Conservation (phyloP, 2,329 filamentous ascomycete genomes). For the Colletotrichum liaoningense region DNA sequence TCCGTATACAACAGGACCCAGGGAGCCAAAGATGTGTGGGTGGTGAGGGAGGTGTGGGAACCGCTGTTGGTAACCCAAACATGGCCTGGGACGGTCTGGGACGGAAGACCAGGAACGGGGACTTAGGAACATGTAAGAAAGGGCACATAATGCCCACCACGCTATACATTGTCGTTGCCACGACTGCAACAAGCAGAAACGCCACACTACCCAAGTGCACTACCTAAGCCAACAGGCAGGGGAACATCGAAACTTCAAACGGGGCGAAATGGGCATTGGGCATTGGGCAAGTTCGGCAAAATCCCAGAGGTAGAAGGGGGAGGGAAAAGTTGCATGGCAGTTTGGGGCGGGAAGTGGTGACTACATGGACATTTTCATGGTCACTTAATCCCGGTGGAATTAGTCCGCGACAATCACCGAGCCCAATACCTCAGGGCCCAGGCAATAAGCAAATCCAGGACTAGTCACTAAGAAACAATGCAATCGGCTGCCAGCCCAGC, state of each 20-base stretch:
- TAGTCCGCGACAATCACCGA: constrained; percentile 23
- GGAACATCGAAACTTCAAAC: neutral
- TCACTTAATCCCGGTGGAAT: constrained; percentile 1
- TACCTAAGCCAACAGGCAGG: neutral
- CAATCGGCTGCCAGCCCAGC: constrained; percentile 8
- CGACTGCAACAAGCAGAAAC: neutral
- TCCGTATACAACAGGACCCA: no score
- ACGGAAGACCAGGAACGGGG: constrained; percentile 4
- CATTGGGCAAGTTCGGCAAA: neutral
- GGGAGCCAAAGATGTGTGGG: neutral
- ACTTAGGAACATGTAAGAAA: neutral
- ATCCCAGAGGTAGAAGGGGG: neutral
- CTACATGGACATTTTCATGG: constrained; percentile 7
- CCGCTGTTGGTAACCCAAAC: neutral
- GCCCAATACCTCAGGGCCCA: constrained; percentile 1
- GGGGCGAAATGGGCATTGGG: neutral
- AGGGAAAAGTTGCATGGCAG: constrained; percentile 16
- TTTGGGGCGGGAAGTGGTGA: constrained; percentile 23
- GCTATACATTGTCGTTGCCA: neutral
- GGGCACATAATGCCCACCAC: neutral
- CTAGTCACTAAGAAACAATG: neutral
- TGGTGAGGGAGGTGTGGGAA: neutral
- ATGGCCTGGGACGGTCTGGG: neutral
- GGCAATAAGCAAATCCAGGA: neutral
- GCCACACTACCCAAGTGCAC: neutral